Conservation (phyloP, 1,284 basidiomycete genomes). For the Ustanciosporium gigantosporum region DNA sequence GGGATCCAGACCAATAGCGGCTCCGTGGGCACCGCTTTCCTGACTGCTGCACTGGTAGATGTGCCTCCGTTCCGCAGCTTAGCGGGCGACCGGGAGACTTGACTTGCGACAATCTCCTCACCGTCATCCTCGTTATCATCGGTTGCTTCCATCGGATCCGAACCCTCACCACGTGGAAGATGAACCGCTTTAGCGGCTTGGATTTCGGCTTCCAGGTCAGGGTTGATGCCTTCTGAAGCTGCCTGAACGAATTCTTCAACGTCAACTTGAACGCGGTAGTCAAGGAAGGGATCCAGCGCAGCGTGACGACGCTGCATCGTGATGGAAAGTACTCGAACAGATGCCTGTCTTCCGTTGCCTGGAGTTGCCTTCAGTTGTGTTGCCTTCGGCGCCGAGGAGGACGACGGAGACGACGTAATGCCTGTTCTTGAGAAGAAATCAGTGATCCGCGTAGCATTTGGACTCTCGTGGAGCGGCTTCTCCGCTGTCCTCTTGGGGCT, state of each 20-base stretch:
- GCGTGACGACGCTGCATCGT: conserved; percentile 20
- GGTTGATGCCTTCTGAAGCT: conserved; percentile 9
- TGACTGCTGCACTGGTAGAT: too few relatives aligned
- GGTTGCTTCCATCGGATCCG: too few relatives aligned
- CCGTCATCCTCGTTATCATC: too few relatives aligned
- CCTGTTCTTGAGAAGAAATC: conserved; percentile 23
- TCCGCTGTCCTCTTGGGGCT: too few relatives aligned
- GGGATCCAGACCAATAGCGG: conserved; percentile 33
- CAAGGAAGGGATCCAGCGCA: conserved; percentile 16
- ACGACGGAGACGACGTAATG: not conserved
- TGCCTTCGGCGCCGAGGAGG: not conserved
- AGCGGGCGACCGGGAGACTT: too few relatives aligned
- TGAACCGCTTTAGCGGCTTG: not conserved
- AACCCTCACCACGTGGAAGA: too few relatives aligned
- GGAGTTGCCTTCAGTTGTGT: too few relatives aligned
- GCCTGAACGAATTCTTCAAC: conserved; percentile 3
- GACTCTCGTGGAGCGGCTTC: conserved; percentile 13
- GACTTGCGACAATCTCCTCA: too few relatives aligned
- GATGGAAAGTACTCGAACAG: conserved; percentile 12
- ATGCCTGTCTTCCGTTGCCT: too few relatives aligned
- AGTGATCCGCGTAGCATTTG: conserved; percentile 25
- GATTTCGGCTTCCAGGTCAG: conserved; percentile 6
- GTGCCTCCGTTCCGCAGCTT: too few relatives aligned
- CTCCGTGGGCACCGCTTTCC: too few relatives aligned
- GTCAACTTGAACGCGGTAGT: conserved; percentile 15